These are phyloP conservation scores for Coemansia sp. DNA, from an alignment of 192 early-diverging fungal genomes.

Conservation along the genomic window DNA sequence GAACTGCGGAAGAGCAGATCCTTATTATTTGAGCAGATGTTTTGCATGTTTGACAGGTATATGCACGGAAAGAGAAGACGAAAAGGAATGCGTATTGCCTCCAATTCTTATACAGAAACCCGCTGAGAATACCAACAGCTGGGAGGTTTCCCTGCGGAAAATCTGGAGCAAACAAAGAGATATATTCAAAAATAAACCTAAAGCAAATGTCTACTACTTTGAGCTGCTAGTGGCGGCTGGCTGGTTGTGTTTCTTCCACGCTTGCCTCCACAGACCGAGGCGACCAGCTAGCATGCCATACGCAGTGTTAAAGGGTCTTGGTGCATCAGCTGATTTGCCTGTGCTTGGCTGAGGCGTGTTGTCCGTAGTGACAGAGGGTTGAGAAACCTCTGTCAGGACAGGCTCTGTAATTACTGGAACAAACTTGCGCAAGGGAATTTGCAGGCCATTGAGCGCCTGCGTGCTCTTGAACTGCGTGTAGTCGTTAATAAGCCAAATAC, in stretches of 20 bases:
- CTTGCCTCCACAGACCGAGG: not conserved
- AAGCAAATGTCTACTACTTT: not conserved
- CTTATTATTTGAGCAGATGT: not conserved
- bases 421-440: not conserved
- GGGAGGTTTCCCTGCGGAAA: too few species aligned
- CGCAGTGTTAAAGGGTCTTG: not conserved
- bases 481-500: not conserved
- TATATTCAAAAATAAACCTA: not conserved
- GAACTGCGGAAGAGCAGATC: not conserved
- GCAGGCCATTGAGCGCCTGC: not conserved
- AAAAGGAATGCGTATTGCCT: too few species aligned
- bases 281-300: not conserved
- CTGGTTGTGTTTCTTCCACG: not conserved
- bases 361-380: not conserved
- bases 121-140: too few species aligned
- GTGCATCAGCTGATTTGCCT: not conserved
- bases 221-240: not conserved
- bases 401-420: not conserved
- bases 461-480: constrained; percentile 1
- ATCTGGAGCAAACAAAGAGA: not conserved
- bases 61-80: too few species aligned
- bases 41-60: too few species aligned
- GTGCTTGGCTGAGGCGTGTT: not conserved
- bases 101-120: too few species aligned
- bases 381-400: not conserved